These are phyloP conservation scores for Penicillium sp. DNA, from an alignment of 2,329 filamentous ascomycete genomes.

Conservation along the genomic window DNA sequence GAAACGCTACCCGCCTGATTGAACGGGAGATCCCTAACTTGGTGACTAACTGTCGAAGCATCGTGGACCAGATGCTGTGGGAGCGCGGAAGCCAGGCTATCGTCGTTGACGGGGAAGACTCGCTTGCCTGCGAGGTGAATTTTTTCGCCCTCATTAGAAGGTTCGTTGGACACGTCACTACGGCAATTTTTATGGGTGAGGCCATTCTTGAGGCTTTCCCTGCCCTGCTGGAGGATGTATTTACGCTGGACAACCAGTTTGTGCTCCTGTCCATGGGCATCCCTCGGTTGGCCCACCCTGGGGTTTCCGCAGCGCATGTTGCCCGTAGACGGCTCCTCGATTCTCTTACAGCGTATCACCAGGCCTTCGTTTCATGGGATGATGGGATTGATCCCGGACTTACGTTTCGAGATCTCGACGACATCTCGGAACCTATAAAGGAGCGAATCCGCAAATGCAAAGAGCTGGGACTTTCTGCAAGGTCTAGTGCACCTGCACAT, in stretches of 20 bases:
- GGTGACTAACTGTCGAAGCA: conserved; percentile 51
- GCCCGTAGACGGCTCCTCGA: conserved; percentile 38
- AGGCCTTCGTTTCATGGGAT: conserved; percentile 36
- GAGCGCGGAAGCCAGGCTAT: conserved; percentile 48
- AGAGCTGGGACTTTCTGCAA: conserved; percentile 30
- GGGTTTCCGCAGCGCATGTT: conserved; percentile 42
- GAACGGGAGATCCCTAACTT: conserved; percentile 46
- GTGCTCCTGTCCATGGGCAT: conserved; percentile 47
- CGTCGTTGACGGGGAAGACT: conserved; percentile 36
- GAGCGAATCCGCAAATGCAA: conserved; percentile 36
- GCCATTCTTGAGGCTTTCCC: conserved; percentile 47
- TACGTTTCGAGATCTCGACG: conserved; percentile 42
- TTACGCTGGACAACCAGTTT: too few relatives aligned
- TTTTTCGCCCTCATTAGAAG: conserved; percentile 48
- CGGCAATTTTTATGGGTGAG: conserved; percentile 44
- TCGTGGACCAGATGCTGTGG: conserved; percentile 56
- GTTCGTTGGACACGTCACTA: conserved; percentile 46
- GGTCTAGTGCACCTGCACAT: conserved; percentile 39
- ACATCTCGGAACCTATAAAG: conserved; percentile 41
- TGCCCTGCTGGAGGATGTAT: too few relatives aligned
- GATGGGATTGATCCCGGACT: conserved; percentile 37
- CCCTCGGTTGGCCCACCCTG: conserved; percentile 47
- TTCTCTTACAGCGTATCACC: conserved; percentile 36
- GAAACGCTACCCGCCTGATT: conserved; percentile 37
- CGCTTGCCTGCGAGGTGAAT: conserved; percentile 44